Percentiles rank a stretch among this genome's conserved stretches.
These are phyloP conservation scores for Spiraea crenata DNA, from an alignment of 331 rosid genomes.

Conservation along the genomic window DNA sequence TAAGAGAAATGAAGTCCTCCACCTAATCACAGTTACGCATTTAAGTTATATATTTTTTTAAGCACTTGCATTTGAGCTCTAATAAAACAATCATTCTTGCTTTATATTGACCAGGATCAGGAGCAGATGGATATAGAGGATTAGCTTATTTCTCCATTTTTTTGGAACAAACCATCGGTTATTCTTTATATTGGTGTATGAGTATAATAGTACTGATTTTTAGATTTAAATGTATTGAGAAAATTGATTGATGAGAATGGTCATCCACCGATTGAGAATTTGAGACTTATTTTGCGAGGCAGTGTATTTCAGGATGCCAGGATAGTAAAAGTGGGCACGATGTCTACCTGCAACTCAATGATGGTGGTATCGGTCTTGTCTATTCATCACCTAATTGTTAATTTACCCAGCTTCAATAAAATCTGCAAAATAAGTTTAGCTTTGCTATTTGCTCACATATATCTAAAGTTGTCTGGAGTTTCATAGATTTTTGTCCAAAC, in stretches of 20 bases:
- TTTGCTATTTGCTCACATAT: neutral
- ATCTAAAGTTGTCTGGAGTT: neutral
- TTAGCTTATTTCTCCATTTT: neutral
- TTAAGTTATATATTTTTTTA: neutral
- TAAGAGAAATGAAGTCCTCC: neutral
- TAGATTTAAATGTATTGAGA: slow-evolving; percentile 38
- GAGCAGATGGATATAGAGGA: neutral
- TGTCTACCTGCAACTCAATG: slow-evolving; percentile 44
- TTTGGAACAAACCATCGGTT: neutral
- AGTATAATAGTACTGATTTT: neutral
- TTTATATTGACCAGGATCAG: neutral
- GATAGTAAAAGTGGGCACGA: slow-evolving; percentile 65
- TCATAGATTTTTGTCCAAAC: neutral
- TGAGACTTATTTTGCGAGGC: slow-evolving; percentile 78
- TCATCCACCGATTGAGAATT: slow-evolving; percentile 52
- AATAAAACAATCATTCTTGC: neutral
- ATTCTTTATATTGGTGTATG: neutral
- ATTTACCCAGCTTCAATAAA: neutral
- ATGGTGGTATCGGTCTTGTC: slow-evolving; percentile 61
- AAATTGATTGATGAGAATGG: slow-evolving; percentile 53
- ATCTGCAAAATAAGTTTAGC: neutral
- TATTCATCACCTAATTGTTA: slow-evolving; percentile 10
- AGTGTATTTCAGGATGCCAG: slow-evolving; percentile 57
- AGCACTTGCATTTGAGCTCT: neutral
- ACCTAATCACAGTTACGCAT: neutral